Base-by-base conservation (phyloP, 208 protist species). In the Leishmania tarentolae region DNA sequence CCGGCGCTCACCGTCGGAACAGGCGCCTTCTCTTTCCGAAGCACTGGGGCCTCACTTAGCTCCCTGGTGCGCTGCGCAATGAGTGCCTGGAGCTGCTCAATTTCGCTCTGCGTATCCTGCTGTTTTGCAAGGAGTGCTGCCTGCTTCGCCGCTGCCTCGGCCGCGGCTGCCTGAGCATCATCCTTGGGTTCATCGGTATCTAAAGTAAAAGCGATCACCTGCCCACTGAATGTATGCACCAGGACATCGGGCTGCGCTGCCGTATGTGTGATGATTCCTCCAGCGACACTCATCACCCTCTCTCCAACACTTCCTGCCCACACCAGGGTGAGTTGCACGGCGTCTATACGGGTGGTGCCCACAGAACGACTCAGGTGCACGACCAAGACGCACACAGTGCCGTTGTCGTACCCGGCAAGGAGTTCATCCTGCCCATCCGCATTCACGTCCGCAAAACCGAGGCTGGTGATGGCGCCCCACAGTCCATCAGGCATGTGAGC, bases 211-310 rank as follows among this genome's bases (percentile, higher is more conserved):
- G 88, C 88, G 35, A 93, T 78, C 40, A 98, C 75, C 68, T 79
- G 82, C 24, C 95, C 95, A 83, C 92, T 96, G 83, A 92, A 95
- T 4, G 91, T 89, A 79, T 95, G 91, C n/a, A 93, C 93, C 13
- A 97, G 71, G 24, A 96, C 75, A 72, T 93, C 90, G 8, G 89
- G 86, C 78, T 88, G 86, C 17, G 78, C 75, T 3, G 74, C 63
- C 2, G 81, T 40, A 21, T 87, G 66, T 28, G 89, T 94, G 77
- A 97, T 84, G 72, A 90, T 68, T 72, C 93, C 93, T 69, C 83
- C 90, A n/a, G 79, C 90, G 59, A 95, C 86, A 46, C 85, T 90
- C 81, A 90, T 87, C 21, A 97, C 85, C n/a, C 87, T 57, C 86
- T 95, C 92, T 44, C 84, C 90, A 0, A 89, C 86, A 70, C 68